These are phyloP conservation scores for Anethum foeniculum DNA, from an alignment of 140 eudicot species.

Conservation along the genomic window DNA sequence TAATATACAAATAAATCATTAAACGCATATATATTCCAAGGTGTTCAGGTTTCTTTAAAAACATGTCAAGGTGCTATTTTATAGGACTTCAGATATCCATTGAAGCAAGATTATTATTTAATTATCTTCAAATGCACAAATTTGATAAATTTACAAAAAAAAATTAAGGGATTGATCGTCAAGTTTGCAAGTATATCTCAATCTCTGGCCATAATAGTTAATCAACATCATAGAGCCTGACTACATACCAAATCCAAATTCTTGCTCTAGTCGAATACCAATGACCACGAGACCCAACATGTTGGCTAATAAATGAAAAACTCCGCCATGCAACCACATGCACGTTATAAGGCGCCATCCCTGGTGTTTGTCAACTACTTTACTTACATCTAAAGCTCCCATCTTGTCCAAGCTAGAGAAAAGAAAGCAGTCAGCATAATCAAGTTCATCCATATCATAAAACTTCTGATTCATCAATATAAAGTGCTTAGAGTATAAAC, in stretches of 20 bases:
- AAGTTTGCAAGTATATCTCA: neutral
- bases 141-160: neutral
- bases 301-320: slow-evolving; percentile 78
- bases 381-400: slow-evolving; percentile 91
- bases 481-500: neutral
- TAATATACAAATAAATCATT: neutral
- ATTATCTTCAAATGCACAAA: neutral
- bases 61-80: neutral
- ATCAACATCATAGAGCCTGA: neutral
- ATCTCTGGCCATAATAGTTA: neutral
- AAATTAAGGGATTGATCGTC: neutral
- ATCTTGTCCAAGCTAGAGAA: slow-evolving; percentile 62
- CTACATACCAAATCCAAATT: slow-evolving; percentile 84
- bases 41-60: neutral
- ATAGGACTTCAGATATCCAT: neutral
- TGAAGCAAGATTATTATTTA: neutral
- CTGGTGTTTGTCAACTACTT: slow-evolving; percentile 64
- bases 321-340: slow-evolving; percentile 97
- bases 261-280: slow-evolving; percentile 92
- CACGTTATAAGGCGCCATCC: slow-evolving; percentile 86
- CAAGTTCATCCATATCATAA: neutral
- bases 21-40: neutral
- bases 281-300: slow-evolving; percentile 80
- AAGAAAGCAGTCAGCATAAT: neutral
- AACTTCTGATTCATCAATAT: neutral